Evolutionary conservation across 164 flowering plant genomes (phyloP).

Genomic region (Liriodendron chinense): DNA sequence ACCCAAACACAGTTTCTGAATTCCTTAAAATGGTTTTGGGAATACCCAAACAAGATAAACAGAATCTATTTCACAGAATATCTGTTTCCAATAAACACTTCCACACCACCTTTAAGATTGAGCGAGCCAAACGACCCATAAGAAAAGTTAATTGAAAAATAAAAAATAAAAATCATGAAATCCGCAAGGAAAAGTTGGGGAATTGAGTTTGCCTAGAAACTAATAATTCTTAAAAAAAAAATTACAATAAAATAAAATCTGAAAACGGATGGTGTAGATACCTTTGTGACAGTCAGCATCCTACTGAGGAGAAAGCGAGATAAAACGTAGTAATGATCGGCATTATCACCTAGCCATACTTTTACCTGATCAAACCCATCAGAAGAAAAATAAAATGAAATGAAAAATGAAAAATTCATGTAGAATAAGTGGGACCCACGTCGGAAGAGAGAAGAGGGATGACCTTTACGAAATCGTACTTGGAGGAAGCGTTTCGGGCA

Average conservation of each 20-base stretch:
- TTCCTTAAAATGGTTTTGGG: too few species aligned
- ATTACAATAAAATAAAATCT: neutral
- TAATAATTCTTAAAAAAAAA: neutral
- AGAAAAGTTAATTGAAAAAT: neutral
- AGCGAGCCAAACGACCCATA: neutral
- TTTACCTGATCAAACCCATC: conserved; percentile 55
- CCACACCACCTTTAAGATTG: neutral
- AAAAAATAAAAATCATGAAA: too few species aligned
- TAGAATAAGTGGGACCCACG: neutral
- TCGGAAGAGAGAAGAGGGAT: neutral
- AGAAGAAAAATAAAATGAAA: neutral
- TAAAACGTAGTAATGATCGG: conserved; percentile 94
- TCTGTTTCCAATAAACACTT: neutral
- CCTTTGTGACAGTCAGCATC: conserved; percentile 98
- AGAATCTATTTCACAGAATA: too few species aligned
- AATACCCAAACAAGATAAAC: too few species aligned
- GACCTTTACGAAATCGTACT: conserved; percentile 99
- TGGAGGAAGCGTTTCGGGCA: conserved; percentile 80
- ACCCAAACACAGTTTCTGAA: too few species aligned
- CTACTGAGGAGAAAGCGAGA: conserved; percentile 93
- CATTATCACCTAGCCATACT: conserved; percentile 95
- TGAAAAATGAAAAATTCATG: neutral
- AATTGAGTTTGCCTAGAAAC: too few species aligned
- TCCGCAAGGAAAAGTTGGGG: too few species aligned
- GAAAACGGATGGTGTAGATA: conserved; percentile 9